These are phyloP conservation scores for Sordariomycetes sp. DNA, from an alignment of 2,329 filamentous ascomycete species.

Conservation along the genomic window DNA sequence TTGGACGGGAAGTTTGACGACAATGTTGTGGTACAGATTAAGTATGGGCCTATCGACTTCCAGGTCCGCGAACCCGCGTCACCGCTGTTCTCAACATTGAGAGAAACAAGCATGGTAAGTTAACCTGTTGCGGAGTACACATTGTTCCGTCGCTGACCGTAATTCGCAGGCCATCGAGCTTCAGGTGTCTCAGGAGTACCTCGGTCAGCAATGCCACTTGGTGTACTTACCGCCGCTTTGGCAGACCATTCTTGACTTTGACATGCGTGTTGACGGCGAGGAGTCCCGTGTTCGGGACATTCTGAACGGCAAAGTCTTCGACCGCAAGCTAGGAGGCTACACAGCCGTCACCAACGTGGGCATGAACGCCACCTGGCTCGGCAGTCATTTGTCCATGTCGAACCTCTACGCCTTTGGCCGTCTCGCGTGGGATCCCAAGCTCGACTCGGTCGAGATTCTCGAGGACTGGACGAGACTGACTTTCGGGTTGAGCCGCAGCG, in stretches of 20 bases:
- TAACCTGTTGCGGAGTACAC: not conserved
- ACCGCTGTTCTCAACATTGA: slow-evolving; percentile 49
- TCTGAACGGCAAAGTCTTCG: slow-evolving; percentile 49
- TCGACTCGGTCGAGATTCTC: slow-evolving; percentile 33
- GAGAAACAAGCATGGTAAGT: slow-evolving; percentile 22
- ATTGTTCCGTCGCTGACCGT: too few species aligned
- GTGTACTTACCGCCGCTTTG: slow-evolving; percentile 61
- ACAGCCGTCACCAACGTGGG: slow-evolving; percentile 62
- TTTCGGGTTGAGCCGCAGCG: slow-evolving; percentile 43
- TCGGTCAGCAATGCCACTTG: slow-evolving; percentile 61
- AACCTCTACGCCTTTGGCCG: slow-evolving; percentile 63
- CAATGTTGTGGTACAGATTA: slow-evolving; percentile 65
- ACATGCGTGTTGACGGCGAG: slow-evolving; percentile 50
- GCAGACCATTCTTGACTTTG: slow-evolving; percentile 59
- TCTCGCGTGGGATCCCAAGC: slow-evolving; percentile 53
- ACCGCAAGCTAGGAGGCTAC: slow-evolving; percentile 47
- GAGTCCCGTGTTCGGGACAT: slow-evolving; percentile 50
- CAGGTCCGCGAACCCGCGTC: slow-evolving; percentile 46
- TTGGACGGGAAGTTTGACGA: slow-evolving; percentile 59
- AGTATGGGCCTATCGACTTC: slow-evolving; percentile 66
- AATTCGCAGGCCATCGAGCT: slow-evolving; percentile 47
- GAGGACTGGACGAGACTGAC: slow-evolving; percentile 61
- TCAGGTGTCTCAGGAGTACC: slow-evolving; percentile 60
- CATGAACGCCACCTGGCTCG: slow-evolving; percentile 57
- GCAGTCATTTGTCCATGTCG: slow-evolving; percentile 60